These are phyloP conservation scores for Aspergillus thermomutatus DNA, from an alignment of 2,329 filamentous ascomycete genomes.

Conservation along the genomic window DNA sequence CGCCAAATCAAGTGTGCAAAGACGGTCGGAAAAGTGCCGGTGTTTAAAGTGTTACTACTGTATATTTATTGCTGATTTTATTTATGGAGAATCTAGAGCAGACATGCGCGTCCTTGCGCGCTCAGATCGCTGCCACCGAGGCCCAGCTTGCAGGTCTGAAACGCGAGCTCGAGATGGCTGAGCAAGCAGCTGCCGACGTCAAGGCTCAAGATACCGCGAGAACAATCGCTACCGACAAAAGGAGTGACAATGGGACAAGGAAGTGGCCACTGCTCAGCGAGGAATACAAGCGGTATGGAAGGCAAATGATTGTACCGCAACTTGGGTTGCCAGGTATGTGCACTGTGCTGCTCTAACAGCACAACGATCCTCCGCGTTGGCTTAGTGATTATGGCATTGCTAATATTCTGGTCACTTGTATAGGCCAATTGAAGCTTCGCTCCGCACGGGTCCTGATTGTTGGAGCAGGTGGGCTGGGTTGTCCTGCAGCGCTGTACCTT, in stretches of 20 bases:
- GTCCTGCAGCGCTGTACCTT: constrained; percentile 88
- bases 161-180: constrained; percentile 31
- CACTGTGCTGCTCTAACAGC: no score
- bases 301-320: constrained; percentile 84
- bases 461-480: constrained; percentile 85
- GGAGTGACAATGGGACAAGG: neutral
- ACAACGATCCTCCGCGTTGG: neutral
- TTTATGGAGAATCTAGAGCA: constrained; percentile 22
- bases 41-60: neutral
- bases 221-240: neutral
- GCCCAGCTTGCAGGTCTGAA: constrained; percentile 33
- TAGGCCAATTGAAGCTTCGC: constrained; percentile 74
- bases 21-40: neutral
- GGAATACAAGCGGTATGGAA: constrained; percentile 83
- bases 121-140: constrained; percentile 38
- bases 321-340: constrained; percentile 70
- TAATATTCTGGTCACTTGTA: constrained; percentile 3
- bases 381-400: neutral
- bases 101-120: constrained; percentile 31
- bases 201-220: constrained; percentile 5
- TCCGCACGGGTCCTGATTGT: constrained; percentile 72
- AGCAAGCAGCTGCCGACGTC: constrained; percentile 22
- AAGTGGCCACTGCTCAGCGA: constrained; percentile 67
- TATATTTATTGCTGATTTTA: neutral
- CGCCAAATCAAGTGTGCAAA: neutral